Base-by-base conservation (phyloP, 345 rosid genomes). In the Gynandropsis gynandra region DNA sequence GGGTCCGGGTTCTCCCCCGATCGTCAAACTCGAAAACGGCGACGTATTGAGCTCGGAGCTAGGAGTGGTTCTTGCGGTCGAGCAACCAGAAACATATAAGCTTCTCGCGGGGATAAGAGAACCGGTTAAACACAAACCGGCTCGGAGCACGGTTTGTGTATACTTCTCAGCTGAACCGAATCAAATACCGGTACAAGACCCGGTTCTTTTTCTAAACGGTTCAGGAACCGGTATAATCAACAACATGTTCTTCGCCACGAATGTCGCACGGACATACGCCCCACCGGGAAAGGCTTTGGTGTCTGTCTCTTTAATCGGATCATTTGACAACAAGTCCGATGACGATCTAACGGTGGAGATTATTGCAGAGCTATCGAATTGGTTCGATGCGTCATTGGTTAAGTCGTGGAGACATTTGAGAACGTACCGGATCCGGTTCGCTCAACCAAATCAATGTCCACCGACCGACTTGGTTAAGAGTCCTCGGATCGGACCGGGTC, bases 191-290 rank as follows among this genome's bases (percentile, higher is more conserved):
- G 84, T 75, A 13, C 36, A 50, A 24, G 95, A 83, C 8, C 89
- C 98, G 31, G 80, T 82, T 35, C 72, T 90, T 40, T 76, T 83
- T 52, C 79, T 90, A 8, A 90, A 83, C 39, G 96, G 98, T 1
- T 72, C 98, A 20, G 82, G 78, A 0, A 10, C 75, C 47, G 96
- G 98, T 1, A 77, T 86, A 1, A 78, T 90, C 55, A 90, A 90
- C 47, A 90, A 90, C 76, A 90, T 86, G 96, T 81, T 86, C 57
- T 86, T 83, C 18, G 80, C 80, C 10, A 86, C 92, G 17, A 86
- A 90, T 42, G 98, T 90, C 50, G 92, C 89, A 29, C 71, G 72
- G 5, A 80, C 85, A 1, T 83, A 90, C 19, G 96, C 85, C 4
- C 87, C 92, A 5, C 64, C 75, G 0, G 80, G 64, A 10, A 86